A percentile compares a stretch with the other conserved stretches of the same genome.
phyloP scores from a whole-genome alignment of 2,329 filamentous ascomycete genomes.

The Penicillium sp. region DNA sequence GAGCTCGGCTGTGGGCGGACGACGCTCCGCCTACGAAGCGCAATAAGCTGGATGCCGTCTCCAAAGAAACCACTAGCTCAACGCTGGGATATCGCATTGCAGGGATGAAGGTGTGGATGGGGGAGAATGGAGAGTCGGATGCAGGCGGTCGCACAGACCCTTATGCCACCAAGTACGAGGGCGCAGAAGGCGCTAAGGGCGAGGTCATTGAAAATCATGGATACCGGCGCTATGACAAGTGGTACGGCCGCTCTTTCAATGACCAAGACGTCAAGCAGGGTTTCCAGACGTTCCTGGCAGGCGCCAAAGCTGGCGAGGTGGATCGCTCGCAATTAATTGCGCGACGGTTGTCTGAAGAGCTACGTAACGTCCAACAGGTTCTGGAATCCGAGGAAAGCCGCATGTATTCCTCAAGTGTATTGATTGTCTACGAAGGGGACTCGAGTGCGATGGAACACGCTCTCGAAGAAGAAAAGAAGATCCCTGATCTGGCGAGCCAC shows the following conservation, averaged over 20 bases:
- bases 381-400: conserved; percentile 55
- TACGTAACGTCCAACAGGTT: conserved; percentile 44
- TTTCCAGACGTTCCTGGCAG: conserved; percentile 53
- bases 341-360: conserved; percentile 36
- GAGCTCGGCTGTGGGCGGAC: conserved; percentile 78
- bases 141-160: conserved; percentile 32
- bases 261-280: conserved; percentile 52
- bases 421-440: conserved; percentile 63
- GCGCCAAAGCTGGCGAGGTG: conserved; percentile 37
- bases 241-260: conserved; percentile 57
- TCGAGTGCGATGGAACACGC: conserved; percentile 49
- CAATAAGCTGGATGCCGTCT: conserved; percentile 54
- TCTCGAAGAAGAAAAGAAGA: conserved; percentile 42
- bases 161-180: conserved; percentile 40
- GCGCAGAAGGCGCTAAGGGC: conserved; percentile 42
- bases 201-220: conserved; percentile 45
- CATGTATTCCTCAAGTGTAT: conserved; percentile 61
- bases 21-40: conserved; percentile 54
- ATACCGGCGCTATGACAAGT: conserved; percentile 59
- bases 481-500: conserved; percentile 21
- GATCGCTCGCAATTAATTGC: conserved; percentile 44
- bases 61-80: conserved; percentile 54
- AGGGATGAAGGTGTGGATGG: conserved; percentile 57
- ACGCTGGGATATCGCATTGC: conserved; percentile 59
- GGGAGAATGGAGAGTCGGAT: conserved; percentile 29